Evolutionary conservation across 352 stramenopile species (phyloP).

Genomic region (Achlya hypogyna): DNA sequence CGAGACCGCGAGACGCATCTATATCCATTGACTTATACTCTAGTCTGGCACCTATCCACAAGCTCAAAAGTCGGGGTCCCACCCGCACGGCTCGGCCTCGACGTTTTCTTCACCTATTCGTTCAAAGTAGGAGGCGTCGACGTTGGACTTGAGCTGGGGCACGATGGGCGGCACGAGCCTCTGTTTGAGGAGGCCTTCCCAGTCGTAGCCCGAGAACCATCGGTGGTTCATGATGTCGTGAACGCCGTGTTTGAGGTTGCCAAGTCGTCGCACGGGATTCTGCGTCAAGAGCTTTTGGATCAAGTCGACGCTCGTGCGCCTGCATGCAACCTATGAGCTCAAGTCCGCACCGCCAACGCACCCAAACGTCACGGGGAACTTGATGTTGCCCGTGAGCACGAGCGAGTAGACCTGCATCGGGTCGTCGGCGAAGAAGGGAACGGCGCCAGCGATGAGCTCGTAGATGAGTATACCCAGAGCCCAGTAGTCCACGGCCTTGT

Average conservation of each 20-base stretch:
- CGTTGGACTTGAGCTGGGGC: constrained; percentile 55
- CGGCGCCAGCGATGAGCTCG: constrained; percentile 78
- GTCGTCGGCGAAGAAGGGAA: constrained; percentile 86
- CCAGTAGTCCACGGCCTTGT: constrained; percentile 88
- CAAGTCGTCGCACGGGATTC: constrained; percentile 57
- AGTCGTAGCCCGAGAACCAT: constrained; percentile 66
- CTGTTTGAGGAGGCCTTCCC: constrained; percentile 49
- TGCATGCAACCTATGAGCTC: constrained; percentile 23
- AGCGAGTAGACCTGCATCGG: constrained; percentile 89
- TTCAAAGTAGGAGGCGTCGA: constrained; percentile 79
- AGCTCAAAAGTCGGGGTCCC: constrained; percentile 61
- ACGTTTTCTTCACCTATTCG: constrained; percentile 62
- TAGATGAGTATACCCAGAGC: constrained; percentile 84
- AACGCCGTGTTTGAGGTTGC: constrained; percentile 79
- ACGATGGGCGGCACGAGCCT: constrained; percentile 64
- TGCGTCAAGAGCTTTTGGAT: constrained; percentile 82
- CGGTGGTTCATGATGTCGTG: constrained; percentile 80
- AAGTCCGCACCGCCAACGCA: constrained; percentile 23
- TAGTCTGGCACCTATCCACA: not conserved
- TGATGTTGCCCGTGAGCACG: constrained; percentile 81
- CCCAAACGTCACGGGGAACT: constrained; percentile 77
- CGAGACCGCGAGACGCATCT: not conserved
- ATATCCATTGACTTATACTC: not conserved
- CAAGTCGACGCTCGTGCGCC: constrained; percentile 60
- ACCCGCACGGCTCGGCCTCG: constrained; percentile 49